These are phyloP conservation scores for Stagonosporopsis cucurbitacearum DNA, from an alignment of 2,329 filamentous ascomycete genomes.

Conservation along the genomic window DNA sequence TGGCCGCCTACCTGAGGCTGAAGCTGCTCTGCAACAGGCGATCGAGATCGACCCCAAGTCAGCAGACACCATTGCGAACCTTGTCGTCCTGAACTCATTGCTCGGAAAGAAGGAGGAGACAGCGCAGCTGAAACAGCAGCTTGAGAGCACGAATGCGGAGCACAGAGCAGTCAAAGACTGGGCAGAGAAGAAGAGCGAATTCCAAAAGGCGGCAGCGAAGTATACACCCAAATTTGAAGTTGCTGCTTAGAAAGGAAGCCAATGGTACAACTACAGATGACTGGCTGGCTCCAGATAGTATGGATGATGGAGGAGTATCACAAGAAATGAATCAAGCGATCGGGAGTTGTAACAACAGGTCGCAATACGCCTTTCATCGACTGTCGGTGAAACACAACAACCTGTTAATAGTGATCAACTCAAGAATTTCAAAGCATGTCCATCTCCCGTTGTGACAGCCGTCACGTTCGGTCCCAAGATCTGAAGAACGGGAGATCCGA, in stretches of 20 bases:
- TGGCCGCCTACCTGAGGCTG: slow-evolving; percentile 85
- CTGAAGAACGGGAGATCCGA: not conserved
- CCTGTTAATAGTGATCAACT: not conserved
- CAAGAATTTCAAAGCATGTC: not conserved
- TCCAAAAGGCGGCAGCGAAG: slow-evolving; percentile 85
- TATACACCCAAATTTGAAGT: slow-evolving; percentile 81
- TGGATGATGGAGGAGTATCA: not conserved
- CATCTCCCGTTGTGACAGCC: slow-evolving; percentile 11
- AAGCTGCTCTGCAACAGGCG: slow-evolving; percentile 83
- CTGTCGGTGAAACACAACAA: not conserved
- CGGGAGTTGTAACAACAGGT: not conserved
- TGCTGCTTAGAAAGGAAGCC: slow-evolving; percentile 21
- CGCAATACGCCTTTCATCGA: not conserved
- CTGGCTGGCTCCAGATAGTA: not conserved
- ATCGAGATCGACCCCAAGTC: slow-evolving; percentile 74
- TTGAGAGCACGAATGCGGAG: slow-evolving; percentile 65
- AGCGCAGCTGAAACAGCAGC: slow-evolving; percentile 60
- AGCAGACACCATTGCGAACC: slow-evolving; percentile 79
- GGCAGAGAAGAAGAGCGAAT: slow-evolving; percentile 83
- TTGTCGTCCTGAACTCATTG: slow-evolving; percentile 78
- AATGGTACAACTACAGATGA: too few relatives aligned
- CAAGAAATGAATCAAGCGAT: not conserved
- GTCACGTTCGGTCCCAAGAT: slow-evolving; percentile 8
- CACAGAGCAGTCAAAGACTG: slow-evolving; percentile 78
- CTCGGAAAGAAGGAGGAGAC: slow-evolving; percentile 69